Evolutionary conservation across 345 rosid species (phyloP), one percentile per base, ranked within the genome.

Genomic region (Nasturtium officinale): DNA sequence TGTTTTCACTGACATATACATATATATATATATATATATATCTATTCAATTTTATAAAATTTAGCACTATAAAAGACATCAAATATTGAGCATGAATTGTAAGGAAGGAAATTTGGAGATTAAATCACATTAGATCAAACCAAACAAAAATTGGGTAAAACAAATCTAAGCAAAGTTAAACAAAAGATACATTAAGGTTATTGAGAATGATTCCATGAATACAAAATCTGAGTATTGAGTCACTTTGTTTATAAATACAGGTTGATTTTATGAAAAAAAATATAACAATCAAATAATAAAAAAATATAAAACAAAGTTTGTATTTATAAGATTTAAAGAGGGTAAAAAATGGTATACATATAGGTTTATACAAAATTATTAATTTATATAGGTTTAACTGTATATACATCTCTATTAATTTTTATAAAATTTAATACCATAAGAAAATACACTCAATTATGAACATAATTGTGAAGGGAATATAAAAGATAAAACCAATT

Each of bases 171-270:
- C 35, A 33, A 45, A 48, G 2, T 61, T 1, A 30, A 37, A 11
- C 29, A 38, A 50, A 42, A 35, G 12, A 9, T 35, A 35, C 40
- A 35, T 38, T 5, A 38, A 38, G 11, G 43, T n/a, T n/a, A n/a
- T n/a, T n/a, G n/a, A n/a, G n/a, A n/a, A n/a, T n/a, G n/a, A n/a
- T n/a, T n/a, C n/a, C n/a, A n/a, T n/a, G n/a, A n/a, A n/a, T n/a
- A n/a, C n/a, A n/a, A n/a, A n/a, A n/a, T n/a, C n/a, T n/a, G n/a
- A n/a, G n/a, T 38, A 38, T 11, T 38, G 43, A 38, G 11, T 38
- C 15, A 10, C 43, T 38, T 38, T 50, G 62, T 61, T 10, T 64
- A 73, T 73, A 73, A 65, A 73, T 64, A 73, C 40, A 55, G 28
- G 65, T 23, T 64, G 50, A 8, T 7, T 7, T 33, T 30, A 16